A percentile compares a stretch with the other conserved stretches of the same genome.
Evolutionary conservation across 179 eudicot genomes (phyloP).

Genomic region (Camellia oleifera): DNA sequence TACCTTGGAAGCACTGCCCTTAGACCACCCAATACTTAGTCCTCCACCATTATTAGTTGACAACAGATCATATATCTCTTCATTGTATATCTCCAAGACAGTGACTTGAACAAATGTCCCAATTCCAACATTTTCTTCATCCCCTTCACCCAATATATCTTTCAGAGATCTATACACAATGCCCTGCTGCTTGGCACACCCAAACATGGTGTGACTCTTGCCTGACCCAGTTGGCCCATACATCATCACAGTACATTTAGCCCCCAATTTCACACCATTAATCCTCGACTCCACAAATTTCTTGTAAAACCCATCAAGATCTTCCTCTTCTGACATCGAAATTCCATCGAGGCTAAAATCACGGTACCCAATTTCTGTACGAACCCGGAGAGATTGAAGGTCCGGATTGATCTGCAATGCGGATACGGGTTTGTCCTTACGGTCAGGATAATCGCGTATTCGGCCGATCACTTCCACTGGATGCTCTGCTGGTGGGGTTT

Average conservation of each 20-base stretch:
- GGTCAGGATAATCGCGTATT: slow-evolving; percentile 59
- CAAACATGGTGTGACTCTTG: slow-evolving; percentile 84
- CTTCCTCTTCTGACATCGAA: slow-evolving; percentile 71
- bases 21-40: slow-evolving; percentile 73
- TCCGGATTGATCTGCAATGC: slow-evolving; percentile 49
- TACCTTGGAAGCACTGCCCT: slow-evolving; percentile 82
- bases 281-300: slow-evolving; percentile 67
- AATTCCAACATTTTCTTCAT: slow-evolving; percentile 21
- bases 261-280: slow-evolving; percentile 86
- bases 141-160: slow-evolving; percentile 62
- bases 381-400: slow-evolving; percentile 50
- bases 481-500: slow-evolving; percentile 56
- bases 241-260: slow-evolving; percentile 73
- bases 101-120: slow-evolving; percentile 79
- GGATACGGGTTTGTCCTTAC: slow-evolving; percentile 32
- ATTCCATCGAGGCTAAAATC: slow-evolving; percentile 86
- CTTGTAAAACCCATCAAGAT: slow-evolving; percentile 76
- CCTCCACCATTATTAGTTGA: slow-evolving; percentile 65
- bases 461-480: slow-evolving; percentile 91
- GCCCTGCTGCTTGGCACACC: slow-evolving; percentile 70
- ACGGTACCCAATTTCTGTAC: slow-evolving; percentile 76
- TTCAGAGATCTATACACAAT: slow-evolving; percentile 77
- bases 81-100: slow-evolving; percentile 92
- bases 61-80: slow-evolving; percentile 89
- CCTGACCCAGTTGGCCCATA: slow-evolving; percentile 87